These are phyloP conservation scores for Zymoseptoria pseudotritici DNA, from an alignment of 2,329 filamentous ascomycete species.

Conservation along the genomic window DNA sequence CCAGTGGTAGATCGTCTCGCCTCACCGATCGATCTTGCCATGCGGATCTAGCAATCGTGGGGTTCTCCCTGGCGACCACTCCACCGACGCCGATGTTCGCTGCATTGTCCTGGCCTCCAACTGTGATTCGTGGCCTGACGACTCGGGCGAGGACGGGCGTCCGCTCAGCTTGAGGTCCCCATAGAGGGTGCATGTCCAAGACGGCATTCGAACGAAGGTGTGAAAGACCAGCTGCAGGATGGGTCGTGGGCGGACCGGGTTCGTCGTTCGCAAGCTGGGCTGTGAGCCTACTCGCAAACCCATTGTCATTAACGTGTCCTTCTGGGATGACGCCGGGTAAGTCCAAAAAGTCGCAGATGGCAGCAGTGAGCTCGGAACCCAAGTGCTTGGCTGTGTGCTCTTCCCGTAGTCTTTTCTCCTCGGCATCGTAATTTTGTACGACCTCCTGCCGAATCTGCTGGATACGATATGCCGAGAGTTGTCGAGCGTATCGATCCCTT, in stretches of 20 bases:
- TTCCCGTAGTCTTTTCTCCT: slow-evolving; percentile 35
- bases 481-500: slow-evolving; percentile 10
- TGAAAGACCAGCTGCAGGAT: slow-evolving; percentile 57
- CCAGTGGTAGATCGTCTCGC: slow-evolving; percentile 18
- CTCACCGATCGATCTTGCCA: not conserved
- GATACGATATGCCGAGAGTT: slow-evolving; percentile 8
- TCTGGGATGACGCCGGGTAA: slow-evolving; percentile 28
- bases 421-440: slow-evolving; percentile 25
- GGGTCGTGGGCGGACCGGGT: slow-evolving; percentile 51
- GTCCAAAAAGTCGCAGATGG: slow-evolving; percentile 51
- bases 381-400: slow-evolving; percentile 42
- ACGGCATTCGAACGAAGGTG: slow-evolving; percentile 51
- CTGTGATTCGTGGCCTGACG: slow-evolving; percentile 40
- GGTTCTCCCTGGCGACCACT: slow-evolving; percentile 34
- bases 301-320: not conserved
- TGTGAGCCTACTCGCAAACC: slow-evolving; percentile 18
- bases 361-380: slow-evolving; percentile 44
- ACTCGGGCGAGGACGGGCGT: slow-evolving; percentile 52
- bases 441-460: slow-evolving; percentile 10
- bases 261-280: slow-evolving; percentile 5
- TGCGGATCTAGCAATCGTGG: not conserved
- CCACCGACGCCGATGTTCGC: slow-evolving; percentile 40
- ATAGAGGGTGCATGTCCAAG: slow-evolving; percentile 52
- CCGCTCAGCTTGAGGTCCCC: slow-evolving; percentile 49
- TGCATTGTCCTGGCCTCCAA: slow-evolving; percentile 26